Evolutionary conservation across 768 basidiomycete species (phyloP).

Genomic region (Boletus patriciae): DNA sequence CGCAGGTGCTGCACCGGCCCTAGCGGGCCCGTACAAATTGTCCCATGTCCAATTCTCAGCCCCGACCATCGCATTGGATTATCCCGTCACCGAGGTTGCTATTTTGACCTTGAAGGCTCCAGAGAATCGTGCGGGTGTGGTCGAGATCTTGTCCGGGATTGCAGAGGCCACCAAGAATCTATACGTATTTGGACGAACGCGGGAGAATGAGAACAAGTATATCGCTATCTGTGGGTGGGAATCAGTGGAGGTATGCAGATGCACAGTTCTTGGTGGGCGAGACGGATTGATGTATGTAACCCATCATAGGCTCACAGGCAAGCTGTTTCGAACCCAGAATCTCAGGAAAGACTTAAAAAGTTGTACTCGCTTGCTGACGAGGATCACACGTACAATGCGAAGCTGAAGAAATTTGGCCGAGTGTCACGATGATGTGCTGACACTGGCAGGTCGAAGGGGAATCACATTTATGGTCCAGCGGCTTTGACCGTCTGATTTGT

Average conservation of each 20-base stretch:
- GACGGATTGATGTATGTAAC: not conserved
- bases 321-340: not conserved
- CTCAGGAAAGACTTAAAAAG: not conserved
- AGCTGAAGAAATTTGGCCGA: not conserved
- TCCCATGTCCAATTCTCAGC: slow-evolving; percentile 4
- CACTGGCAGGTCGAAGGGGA: too few species aligned
- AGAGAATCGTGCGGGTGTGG: slow-evolving; percentile 3
- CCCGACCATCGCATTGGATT: not conserved
- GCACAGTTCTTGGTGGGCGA: not conserved
- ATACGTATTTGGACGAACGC: slow-evolving; percentile 4
- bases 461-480: too few species aligned
- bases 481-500: too few species aligned
- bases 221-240: slow-evolving; percentile 4
- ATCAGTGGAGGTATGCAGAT: slow-evolving; percentile 8
- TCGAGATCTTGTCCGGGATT: slow-evolving; percentile 2
- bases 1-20: not conserved
- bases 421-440: not conserved
- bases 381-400: not conserved
- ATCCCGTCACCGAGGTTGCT: slow-evolving; percentile 10
- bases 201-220: slow-evolving; percentile 8
- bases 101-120: slow-evolving; percentile 9
- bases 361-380: not conserved
- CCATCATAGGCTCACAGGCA: slow-evolving; percentile 5
- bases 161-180: not conserved
- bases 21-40: not conserved